Base-by-base conservation (phyloP, 2,329 filamentous ascomycete genomes). In the Aspergillus clavatus region DNA sequence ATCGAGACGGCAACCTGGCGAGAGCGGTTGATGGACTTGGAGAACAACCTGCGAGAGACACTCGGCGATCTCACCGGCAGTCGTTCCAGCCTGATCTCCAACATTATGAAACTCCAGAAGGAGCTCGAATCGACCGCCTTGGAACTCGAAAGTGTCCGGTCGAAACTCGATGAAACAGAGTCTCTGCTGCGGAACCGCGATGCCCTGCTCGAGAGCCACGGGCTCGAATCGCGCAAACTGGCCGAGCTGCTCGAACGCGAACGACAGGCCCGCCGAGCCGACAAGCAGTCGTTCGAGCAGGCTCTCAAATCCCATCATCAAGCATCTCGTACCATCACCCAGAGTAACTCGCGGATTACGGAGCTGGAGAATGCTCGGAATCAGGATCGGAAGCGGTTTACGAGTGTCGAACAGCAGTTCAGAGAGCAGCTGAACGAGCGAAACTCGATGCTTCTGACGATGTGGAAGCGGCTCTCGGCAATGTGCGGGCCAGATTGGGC, bases 401-500 rank as follows among this genome's bases (percentile, higher is more conserved):
- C 82, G 1, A 76, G 79, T 42, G 77, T 96, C 6, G 93, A 98
- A 67, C 77, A 83, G 52, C 81, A 84, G 46, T 87, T 88, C 68
- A 87, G 86, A 56, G 90, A 96, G 42, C 89, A 97, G 69, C 78
- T 97, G 29, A 80, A 79, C 35, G 93, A 97, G 69, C 84, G 93
- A 44, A 96, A 97, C 69, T 86, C 87, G 48, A 75, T 98, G 42
- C 77, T 97, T 14, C 79, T 96, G 18, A 78, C 82, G n/a, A 73
- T 97, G 4, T 98, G 93, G 93, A 91, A 91, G 52, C 81, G 87
- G 37, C 77, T 98, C 7, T 90, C 88, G 3, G 78, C 81, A 0
- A 77, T 97, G 35, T 97, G 93, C 59, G 93, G 93, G 8, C 79
- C 82, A 0, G 93, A 97, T 61, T 98, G 93, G 91, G 82, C 87